Evolutionary conservation across 495 filamentous ascomycete genomes (phyloP), one percentile per base, ranked within the genome.

Genomic region (Annulohypoxylon stygium): DNA sequence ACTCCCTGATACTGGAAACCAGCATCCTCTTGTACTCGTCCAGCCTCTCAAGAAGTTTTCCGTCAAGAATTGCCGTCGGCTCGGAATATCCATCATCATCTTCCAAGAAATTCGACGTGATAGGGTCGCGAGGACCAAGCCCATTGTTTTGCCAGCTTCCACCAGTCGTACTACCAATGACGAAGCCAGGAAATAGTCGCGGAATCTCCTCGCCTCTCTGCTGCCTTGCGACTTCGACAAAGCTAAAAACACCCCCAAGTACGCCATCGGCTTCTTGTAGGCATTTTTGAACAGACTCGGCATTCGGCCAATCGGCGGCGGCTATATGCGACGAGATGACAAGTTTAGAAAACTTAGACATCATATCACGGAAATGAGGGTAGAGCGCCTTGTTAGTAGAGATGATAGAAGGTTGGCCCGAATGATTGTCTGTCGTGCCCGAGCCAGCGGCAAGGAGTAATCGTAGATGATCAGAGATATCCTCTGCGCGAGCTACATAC

Each of bases 261-360:
- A 99, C 95, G 48, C 95, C 96, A 71, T 98, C 95, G 4, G 96
- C 97, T 83, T 99, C 97, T 77, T 94, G 92, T 73, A 98, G 81
- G 76, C 96, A 99, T 77, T 99, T 99, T 53, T 94, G 88, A 66
- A 93, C 91, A 2, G 95, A 97, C 78, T 99, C 96, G 37, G 88
- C 84, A 67, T 88, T 89, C 20, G 94, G 93, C 89, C 92, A 98
- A 79, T 98, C 96, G 33, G 95, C 92, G 23, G 95, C 93, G 39
- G 96, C 96, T 77, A 98, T 97, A 79, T 98, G 96, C n/a, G 96
- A 98, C 20, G 95, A 98, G 37, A 99, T 88, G 23, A 99, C 97
- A 41, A 99, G 86, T 80, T 98, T 99, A 41, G 97, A 98, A 81
- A 98, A 98, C 74, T 96, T 93, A 4, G 96, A 98, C 96, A 99